Evolutionary conservation across 106 monocot species (phyloP).

Genomic region (Allium sativum): DNA sequence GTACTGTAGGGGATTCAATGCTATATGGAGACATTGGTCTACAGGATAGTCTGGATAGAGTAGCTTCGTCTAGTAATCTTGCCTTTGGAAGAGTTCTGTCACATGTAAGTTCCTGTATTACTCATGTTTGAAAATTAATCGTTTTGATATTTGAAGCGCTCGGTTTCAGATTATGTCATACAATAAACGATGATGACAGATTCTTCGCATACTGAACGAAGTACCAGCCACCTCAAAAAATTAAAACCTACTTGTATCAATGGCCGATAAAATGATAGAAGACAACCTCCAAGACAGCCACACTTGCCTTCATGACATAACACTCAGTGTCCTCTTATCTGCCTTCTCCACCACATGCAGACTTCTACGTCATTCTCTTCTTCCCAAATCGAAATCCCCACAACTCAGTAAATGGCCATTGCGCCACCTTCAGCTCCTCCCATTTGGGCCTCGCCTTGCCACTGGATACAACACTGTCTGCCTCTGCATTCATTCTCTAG

Average conservation of each 20-base stretch:
- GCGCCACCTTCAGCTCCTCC: conserved; percentile 26
- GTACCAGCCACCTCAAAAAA: conserved; percentile 33
- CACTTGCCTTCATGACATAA: conserved; percentile 26
- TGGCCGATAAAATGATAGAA: conserved; percentile 27
- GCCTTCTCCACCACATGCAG: conserved; percentile 47
- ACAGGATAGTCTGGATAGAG: no score
- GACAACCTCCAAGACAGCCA: conserved; percentile 12
- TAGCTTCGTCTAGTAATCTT: no score
- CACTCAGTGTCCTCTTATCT: conserved; percentile 15
- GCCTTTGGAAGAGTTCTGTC: no score
- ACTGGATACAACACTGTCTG: conserved; percentile 15
- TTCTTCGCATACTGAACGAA: conserved; percentile 29
- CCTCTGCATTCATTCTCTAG: conserved; percentile 10
- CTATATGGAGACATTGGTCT: no score
- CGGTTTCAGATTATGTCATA: no score
- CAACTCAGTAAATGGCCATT: conserved; percentile 22
- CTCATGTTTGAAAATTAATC: no score
- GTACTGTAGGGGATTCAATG: no score
- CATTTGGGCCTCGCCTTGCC: conserved; percentile 25
- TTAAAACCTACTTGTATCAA: conserved; percentile 32
- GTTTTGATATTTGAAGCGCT: no score
- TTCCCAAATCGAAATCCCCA: conserved; percentile 12
- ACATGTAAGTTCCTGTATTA: no score
- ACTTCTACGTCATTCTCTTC: conserved; percentile 31
- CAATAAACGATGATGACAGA: conserved; percentile 4